Evolutionary conservation across 495 filamentous ascomycete genomes (phyloP), one percentile per base, ranked within the genome.

Genomic region (Lasiosphaeris hirsuta): DNA sequence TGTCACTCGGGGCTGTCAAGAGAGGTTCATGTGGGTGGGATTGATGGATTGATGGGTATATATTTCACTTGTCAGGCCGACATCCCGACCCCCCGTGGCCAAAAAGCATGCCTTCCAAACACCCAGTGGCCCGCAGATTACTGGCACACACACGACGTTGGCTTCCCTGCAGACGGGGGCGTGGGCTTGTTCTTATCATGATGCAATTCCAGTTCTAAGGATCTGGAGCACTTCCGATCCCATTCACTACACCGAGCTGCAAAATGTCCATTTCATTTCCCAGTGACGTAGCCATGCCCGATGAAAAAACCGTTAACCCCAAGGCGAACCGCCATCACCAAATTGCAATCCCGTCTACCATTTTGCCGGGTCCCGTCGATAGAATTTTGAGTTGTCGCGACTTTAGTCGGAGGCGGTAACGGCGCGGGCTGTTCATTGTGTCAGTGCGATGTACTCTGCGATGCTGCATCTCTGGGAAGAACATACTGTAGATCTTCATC

Each of bases 401-500:
- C 55, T 75, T 75, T 83, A 85, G 60, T 86, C 83, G 64, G 78
- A 67, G 44, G 73, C 81, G 63, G 74, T 74, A 68, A 86, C 80
- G 66, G 81, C 83, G 68, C 83, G 83, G 74, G 83, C 83, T 86
- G 62, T 69, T 46, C 44, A 44, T 38, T 38, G n/a, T 58, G 69
- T 81, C 51, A 81, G 80, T 55, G 72, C 61, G 45, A 37, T 10
- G 1, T 13, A 18, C 15, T 37, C 1, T 33, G 23, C 5, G 17
- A 7, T 34, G 15, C 48, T n/a, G 19, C 10, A 3, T 18, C 18
- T 46, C 4, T 23, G 39, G 23, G 10, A 57, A 11, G 18, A 68
- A 85, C 89, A 64, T 84, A 92, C 94, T 99, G 88, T 97, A 99
- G 81, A 99, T 93, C 81, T 85, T 90, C 84, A 96, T 85, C 84